phyloP scores from a whole-genome alignment of 2,329 filamentous ascomycete genomes.

The Apiospora marii region DNA sequence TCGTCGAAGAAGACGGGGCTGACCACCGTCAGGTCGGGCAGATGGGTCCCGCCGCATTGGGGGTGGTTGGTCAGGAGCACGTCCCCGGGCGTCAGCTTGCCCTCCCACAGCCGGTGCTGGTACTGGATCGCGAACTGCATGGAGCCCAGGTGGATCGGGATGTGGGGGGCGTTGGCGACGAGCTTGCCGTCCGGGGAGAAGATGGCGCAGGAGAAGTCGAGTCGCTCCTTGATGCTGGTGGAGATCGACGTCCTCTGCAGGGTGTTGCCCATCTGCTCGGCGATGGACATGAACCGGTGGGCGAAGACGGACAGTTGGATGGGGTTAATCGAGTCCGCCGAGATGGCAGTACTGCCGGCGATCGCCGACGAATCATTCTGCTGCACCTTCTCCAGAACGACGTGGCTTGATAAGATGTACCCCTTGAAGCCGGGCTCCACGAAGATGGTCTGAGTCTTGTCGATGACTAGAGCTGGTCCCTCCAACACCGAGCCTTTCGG shows the following conservation, averaged over 20 bases:
- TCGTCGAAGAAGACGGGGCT: conserved; percentile 32
- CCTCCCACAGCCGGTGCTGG: conserved; percentile 74
- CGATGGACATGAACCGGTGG: conserved; percentile 84
- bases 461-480: conserved; percentile 64
- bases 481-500: conserved; percentile 33
- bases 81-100: conserved; percentile 75
- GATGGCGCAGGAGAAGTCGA: conserved; percentile 82
- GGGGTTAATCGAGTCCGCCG: conserved; percentile 65
- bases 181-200: conserved; percentile 77
- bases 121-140: conserved; percentile 78
- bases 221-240: conserved; percentile 80
- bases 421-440: conserved; percentile 56
- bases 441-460: conserved; percentile 78
- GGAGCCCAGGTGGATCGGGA: conserved; percentile 77
- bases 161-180: conserved; percentile 77
- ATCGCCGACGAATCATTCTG: conserved; percentile 58
- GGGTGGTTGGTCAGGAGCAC: conserved; percentile 74
- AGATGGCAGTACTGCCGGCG: conserved; percentile 58
- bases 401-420: conserved; percentile 43
- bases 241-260: conserved; percentile 80
- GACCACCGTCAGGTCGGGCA: conserved; percentile 34
- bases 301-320: conserved; percentile 80
- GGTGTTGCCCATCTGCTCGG: conserved; percentile 81
- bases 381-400: conserved; percentile 45
- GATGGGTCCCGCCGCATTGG: conserved; percentile 33